phyloP scores from a whole-genome alignment of 495 filamentous ascomycete species.

The Penicillium longicatenatum region DNA sequence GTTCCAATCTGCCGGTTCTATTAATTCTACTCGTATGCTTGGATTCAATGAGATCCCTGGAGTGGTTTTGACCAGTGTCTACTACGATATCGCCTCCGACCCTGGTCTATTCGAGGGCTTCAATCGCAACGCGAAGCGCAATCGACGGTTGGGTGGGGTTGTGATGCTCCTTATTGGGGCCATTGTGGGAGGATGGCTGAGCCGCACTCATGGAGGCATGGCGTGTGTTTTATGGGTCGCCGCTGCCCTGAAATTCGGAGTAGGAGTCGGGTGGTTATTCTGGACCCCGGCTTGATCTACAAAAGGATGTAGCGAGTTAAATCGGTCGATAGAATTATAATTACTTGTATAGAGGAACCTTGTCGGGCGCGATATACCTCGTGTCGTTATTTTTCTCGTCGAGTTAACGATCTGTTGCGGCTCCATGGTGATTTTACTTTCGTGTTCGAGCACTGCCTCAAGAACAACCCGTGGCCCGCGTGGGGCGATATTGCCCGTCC shows the following conservation, averaged over 20 bases:
- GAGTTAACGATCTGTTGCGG: not conserved
- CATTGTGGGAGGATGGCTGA: constrained; percentile 1
- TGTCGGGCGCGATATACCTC: not conserved
- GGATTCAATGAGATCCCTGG: constrained; percentile 2
- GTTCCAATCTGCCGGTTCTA: not conserved
- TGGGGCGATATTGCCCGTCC: not conserved
- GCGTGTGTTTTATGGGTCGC: not conserved
- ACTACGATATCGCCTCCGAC: not conserved
- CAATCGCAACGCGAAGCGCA: not conserved
- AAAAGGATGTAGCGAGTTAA: not conserved
- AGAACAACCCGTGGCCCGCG: not conserved
- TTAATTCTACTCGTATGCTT: not conserved
- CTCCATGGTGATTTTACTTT: not conserved
- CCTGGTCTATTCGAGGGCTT: not conserved
- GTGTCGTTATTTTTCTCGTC: not conserved
- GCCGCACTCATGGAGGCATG: not conserved
- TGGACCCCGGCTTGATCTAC: not conserved
- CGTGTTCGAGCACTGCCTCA: not conserved
- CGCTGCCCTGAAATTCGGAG: not conserved
- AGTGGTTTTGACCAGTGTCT: not conserved
- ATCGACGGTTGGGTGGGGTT: not conserved
- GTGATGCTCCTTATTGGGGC: not conserved
- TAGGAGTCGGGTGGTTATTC: not conserved
- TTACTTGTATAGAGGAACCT: too few relatives aligned
- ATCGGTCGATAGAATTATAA: too few relatives aligned